Percentiles rank a stretch among this genome's conserved stretches.
Evolutionary conservation across 176 grass and related monocot genomes (phyloP).

Genomic region (Triticum dicoccoides): DNA sequence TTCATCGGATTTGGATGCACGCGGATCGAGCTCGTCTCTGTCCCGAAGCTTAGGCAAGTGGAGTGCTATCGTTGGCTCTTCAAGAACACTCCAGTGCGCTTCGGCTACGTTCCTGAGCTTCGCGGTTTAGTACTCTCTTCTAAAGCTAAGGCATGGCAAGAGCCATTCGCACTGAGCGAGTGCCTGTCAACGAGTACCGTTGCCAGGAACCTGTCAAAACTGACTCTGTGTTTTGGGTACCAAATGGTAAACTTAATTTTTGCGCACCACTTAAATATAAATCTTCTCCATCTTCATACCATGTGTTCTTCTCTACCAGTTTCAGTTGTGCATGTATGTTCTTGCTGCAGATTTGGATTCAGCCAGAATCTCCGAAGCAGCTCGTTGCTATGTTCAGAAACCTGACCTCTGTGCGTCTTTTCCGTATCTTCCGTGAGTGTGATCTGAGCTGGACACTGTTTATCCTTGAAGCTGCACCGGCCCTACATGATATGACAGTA

Average conservation of each 20-base stretch:
- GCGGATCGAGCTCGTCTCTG: neutral
- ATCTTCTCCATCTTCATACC: no score
- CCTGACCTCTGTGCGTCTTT: no score
- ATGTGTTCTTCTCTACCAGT: neutral
- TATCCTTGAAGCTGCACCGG: neutral
- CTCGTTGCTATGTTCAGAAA: no score
- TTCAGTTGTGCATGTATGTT: neutral
- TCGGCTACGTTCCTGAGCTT: neutral
- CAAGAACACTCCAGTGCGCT: neutral
- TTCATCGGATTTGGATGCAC: no score
- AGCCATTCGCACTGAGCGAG: neutral
- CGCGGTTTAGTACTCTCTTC: rapidly evolving
- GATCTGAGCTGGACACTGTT: neutral
- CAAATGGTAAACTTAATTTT: neutral
- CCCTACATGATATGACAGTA: neutral
- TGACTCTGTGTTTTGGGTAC: neutral
- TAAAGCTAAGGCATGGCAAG: neutral
- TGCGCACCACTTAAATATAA: no score
- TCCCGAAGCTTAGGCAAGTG: neutral
- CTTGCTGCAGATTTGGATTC: neutral
- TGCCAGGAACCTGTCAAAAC: neutral
- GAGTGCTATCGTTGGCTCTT: rapidly evolving
- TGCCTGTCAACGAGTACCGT: neutral
- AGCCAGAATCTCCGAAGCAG: neutral
- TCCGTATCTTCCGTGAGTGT: no score